Conservation (phyloP, 257 asterid genomes). For the Solanum raphanifolium region DNA sequence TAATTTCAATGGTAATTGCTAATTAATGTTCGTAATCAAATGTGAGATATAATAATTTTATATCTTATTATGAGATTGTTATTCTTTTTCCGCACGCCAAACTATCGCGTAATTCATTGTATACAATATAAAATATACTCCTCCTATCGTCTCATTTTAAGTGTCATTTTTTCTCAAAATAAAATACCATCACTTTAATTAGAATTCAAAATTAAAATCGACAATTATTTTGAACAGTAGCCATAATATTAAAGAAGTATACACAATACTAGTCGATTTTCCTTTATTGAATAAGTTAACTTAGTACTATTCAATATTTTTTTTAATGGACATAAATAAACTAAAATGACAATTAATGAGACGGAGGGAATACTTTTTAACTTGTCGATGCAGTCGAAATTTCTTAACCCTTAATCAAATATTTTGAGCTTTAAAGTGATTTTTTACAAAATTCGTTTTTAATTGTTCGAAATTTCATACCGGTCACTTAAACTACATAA, state of each 20-base stretch:
- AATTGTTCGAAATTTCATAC: not conserved
- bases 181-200: not conserved
- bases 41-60: not conserved
- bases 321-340: not conserved
- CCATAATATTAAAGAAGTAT: not conserved
- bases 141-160: not conserved
- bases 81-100: not conserved
- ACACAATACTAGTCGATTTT: no score
- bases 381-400: not conserved
- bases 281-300: not conserved
- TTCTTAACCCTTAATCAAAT: not conserved
- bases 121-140: not conserved
- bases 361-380: no score
- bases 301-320: no score
- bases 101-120: not conserved
- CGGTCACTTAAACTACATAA: not conserved
- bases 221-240: not conserved
- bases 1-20: not conserved
- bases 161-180: not conserved
- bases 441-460: not conserved
- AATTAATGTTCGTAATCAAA: not conserved
- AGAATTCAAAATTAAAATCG: not conserved
- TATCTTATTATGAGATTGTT: not conserved
- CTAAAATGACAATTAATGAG: not conserved
- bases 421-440: not conserved